These are phyloP conservation scores for Aspergillus campestris DNA, from an alignment of 495 filamentous ascomycete species.

Conservation along the genomic window DNA sequence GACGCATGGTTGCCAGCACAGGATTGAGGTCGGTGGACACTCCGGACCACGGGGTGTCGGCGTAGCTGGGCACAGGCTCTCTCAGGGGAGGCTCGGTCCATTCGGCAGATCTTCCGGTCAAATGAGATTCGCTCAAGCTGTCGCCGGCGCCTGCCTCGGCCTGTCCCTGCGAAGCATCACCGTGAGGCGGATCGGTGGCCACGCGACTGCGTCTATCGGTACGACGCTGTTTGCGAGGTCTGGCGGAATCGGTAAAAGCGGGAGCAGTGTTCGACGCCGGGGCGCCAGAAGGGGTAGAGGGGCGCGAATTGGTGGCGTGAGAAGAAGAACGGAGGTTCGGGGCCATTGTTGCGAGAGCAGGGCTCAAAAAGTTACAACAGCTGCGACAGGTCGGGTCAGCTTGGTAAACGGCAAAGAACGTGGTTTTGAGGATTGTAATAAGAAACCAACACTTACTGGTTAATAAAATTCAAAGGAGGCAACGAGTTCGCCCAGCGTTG, in stretches of 20 bases:
- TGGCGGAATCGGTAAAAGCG: constrained; percentile 15
- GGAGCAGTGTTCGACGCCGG: constrained; percentile 8
- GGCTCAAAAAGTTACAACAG: constrained; percentile 13
- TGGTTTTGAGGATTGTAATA: background rate
- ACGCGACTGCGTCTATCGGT: constrained; percentile 19
- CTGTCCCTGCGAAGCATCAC: constrained; percentile 8
- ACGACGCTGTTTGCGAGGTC: constrained; percentile 21
- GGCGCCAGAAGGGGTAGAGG: constrained; percentile 17
- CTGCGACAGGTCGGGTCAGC: constrained; percentile 13
- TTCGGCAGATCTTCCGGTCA: constrained; percentile 26
- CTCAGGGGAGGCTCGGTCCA: constrained; percentile 68
- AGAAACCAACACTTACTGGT: constrained; percentile 11
- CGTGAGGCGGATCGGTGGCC: constrained; percentile 9
- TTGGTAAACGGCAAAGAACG: background rate
- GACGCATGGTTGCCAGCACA: constrained; percentile 23
- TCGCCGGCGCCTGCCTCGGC: background rate
- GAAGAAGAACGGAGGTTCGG: constrained; percentile 26
- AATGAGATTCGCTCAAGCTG: constrained; percentile 5
- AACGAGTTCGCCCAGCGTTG: constrained; percentile 23
- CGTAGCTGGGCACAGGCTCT: constrained; percentile 57
- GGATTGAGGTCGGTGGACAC: constrained; percentile 20
- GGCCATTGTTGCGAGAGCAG: constrained; percentile 19
- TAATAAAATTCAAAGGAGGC: constrained; percentile 14
- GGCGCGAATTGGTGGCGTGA: constrained; percentile 21
- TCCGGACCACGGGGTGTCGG: constrained; percentile 45